Evolutionary conservation across 352 stramenopile species (phyloP), one percentile per base, ranked within the genome.

Genomic region (Blastocystis sp.): DNA sequence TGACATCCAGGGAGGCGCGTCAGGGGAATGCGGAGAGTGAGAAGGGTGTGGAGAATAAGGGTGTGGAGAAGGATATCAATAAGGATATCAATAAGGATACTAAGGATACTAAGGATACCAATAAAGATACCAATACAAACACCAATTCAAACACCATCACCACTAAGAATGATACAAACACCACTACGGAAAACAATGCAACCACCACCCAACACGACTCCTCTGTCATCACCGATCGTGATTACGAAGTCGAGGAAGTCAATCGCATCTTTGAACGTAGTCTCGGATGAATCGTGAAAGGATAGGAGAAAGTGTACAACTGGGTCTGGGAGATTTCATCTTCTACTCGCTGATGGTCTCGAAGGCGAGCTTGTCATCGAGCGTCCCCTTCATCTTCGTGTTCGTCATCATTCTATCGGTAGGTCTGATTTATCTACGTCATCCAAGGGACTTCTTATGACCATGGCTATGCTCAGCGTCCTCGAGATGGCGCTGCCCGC

Each of bases 301-400:
- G 53, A 38, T 36, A 76, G 64, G 71, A 84, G 71, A 65, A 36
- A 79, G 84, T 44, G 64, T 87, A 11, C 92, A 95, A 69, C 89
- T 97, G 7, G 93, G 93, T 0, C 88, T 97, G 9, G 94, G 96
- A 0, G 96, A 98, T 89, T 98, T 98, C 87, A 97, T 98, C 56
- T 98, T 98, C 87, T 98, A 98, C 89, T 97, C 91, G 61, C 92
- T 98, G 0, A 89, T 98, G 42, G 93, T 97, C 36, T 96, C 94
- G 44, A 94, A 96, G 46, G 96, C 96, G 29, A 94, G 94, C 24
- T 92, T 96, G 81, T 96, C 94, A 84, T 94, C 96, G 64, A 97
- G 98, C 75, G 92, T 91, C 9, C 89, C 93, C 11, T 97, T 97
- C 84, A 90, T 90, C 4, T 89, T 93, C 21, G 97, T 93, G 81